Base-by-base conservation (phyloP, 805 yeast genomes). In the Scheffersomyces coipomensis region DNA sequence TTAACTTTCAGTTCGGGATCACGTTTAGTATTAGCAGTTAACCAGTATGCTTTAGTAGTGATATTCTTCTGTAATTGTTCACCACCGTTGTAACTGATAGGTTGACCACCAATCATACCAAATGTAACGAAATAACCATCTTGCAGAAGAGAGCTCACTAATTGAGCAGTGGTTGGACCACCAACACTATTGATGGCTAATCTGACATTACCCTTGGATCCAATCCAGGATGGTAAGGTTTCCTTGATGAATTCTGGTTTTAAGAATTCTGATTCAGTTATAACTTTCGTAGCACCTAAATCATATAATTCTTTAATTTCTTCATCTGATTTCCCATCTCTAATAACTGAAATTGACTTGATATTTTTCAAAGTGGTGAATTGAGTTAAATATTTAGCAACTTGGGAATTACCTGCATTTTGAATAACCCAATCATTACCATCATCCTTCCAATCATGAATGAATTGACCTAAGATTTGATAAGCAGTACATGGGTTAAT, bases 401-500 rank as follows among this genome's bases (percentile, higher is more conserved):
- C 69, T 31, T 59, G 64, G 1, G 69, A 64, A 43, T 53, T 62
- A 9, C 68, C 68, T 3, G 63, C 60, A 39, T 63, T 64, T 39
- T 52, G 55, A 22, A 64, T 49, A 23, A 63, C 49, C 68, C 68
- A 64, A 40, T 42, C 44, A 15, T 16, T 33, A 30, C 19, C 30
- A 5, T 24, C 30, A 10, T n/a, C 10, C 12, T 37, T 15, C 46
- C 51, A 52, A 23, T 49, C 50, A 35, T 73, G 66, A 41, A 64
- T 77, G 57, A 76, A 83, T 59, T 81, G 72, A 15, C 81, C 76
- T 38, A 89, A 79, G 81, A 91, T 73, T 60, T 86, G 86, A 53
- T 80, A 85, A 0, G 97, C 97, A 7, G 96, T 87, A 30, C 84
- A 74, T 3, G 97, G 96, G 59, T 90, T 90, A 35, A 90, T 96